Conservation (phyloP, 306 rosid species). For the Astragalus membranaceus region DNA sequence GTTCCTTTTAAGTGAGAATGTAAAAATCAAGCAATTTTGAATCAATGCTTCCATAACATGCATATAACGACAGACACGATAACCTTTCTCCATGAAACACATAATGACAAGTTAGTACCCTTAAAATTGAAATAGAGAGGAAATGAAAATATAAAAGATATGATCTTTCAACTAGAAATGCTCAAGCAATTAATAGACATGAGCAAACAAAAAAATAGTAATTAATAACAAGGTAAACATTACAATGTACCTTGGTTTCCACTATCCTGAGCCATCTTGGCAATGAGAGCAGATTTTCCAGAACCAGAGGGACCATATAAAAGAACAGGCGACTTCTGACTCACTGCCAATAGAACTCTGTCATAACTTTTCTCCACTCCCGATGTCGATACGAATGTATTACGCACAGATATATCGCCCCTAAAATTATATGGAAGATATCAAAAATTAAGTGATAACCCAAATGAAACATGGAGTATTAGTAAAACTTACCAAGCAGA, state of each 20-base stretch:
- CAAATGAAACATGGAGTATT: constrained; percentile 9
- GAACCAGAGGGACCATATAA: constrained; percentile 78
- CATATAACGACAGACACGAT: not conserved
- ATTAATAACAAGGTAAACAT: not conserved
- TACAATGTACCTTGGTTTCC: constrained; percentile 36
- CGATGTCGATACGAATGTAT: constrained; percentile 56
- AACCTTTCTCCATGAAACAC: not conserved
- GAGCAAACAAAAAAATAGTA: not conserved
- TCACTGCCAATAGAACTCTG: constrained; percentile 59
- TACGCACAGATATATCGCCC: constrained; percentile 28
- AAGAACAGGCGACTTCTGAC: constrained; percentile 90
- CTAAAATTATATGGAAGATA: constrained; percentile 35
- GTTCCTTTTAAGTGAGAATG: not conserved
- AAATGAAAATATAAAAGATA: not conserved
- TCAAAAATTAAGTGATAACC: not conserved
- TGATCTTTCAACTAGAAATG: not conserved
- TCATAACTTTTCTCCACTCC: constrained; percentile 56
- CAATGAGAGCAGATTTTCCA: constrained; percentile 82
- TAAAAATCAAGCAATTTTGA: not conserved
- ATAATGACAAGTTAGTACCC: not conserved
- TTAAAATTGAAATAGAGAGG: not conserved
- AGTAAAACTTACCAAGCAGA: not conserved
- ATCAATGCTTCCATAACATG: not conserved
- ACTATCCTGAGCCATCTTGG: constrained; percentile 58
- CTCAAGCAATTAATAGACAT: constrained; percentile 7